Evolutionary conservation across 2,329 filamentous ascomycete genomes (phyloP).

Genomic region (Pseudopithomyces chartarum): DNA sequence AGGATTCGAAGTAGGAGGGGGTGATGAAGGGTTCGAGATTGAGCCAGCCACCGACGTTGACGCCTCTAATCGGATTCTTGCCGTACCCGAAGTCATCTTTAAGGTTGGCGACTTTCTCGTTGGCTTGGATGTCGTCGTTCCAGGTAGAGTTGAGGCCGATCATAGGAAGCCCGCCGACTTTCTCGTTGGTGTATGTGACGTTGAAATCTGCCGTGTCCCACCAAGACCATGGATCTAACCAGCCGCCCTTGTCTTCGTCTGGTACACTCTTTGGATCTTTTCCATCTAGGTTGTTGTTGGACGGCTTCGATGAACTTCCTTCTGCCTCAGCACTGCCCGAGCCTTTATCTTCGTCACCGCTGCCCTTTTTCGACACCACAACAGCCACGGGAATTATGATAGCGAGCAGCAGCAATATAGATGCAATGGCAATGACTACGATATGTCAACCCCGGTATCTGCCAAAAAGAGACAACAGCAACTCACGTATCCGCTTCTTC

Average conservation of each 20-base stretch:
- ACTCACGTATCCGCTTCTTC: conserved; percentile 64
- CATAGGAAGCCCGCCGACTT: conserved; percentile 82
- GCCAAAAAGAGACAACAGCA: background rate
- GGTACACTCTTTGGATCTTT: conserved; percentile 52
- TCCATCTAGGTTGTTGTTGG: conserved; percentile 52
- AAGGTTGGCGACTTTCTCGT: conserved; percentile 78
- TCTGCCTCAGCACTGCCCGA: conserved; percentile 16
- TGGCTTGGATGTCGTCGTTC: conserved; percentile 81
- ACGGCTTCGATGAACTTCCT: conserved; percentile 35
- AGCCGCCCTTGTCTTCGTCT: conserved; percentile 70
- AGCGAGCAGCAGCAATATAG: conserved; percentile 48
- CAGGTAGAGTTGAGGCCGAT: conserved; percentile 87
- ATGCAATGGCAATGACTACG: conserved; percentile 45
- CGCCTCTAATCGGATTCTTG: conserved; percentile 79
- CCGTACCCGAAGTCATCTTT: conserved; percentile 80
- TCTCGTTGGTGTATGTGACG: conserved; percentile 84
- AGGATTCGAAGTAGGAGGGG: conserved; percentile 82
- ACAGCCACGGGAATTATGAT: conserved; percentile 56
- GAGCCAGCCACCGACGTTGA: conserved; percentile 94
- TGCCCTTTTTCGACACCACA: conserved; percentile 51
- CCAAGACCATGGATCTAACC: conserved; percentile 90
- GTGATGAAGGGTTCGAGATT: conserved; percentile 94
- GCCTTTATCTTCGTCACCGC: conserved; percentile 28
- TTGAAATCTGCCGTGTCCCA: conserved; percentile 91
- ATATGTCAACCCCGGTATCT: conserved; percentile 9